These are phyloP conservation scores for Cordia subcordata DNA, from an alignment of 257 asterid species.

Conservation along the genomic window DNA sequence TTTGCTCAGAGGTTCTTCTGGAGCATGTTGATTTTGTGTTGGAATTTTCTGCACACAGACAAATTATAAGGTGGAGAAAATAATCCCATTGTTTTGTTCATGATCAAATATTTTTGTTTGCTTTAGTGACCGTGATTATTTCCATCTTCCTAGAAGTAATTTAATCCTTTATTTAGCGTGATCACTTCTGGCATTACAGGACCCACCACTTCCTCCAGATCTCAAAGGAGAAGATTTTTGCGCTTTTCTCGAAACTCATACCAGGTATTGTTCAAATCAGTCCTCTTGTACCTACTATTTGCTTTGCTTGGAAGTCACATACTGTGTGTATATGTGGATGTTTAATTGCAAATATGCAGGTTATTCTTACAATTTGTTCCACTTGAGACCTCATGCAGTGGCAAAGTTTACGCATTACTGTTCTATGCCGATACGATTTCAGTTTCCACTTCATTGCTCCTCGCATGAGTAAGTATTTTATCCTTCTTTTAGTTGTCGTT, in stretches of 20 bases:
- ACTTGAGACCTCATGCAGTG: no score
- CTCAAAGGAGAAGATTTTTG: slow-evolving; percentile 69
- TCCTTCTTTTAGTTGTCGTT: no score
- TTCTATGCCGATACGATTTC: not conserved
- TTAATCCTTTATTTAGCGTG: slow-evolving; percentile 5
- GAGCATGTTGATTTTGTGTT: no score
- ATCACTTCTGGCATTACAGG: slow-evolving; percentile 42
- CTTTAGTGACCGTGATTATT: not conserved
- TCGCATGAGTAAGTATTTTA: no score
- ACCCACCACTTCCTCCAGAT: slow-evolving; percentile 84
- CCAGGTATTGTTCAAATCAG: slow-evolving; percentile 46
- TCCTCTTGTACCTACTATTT: no score
- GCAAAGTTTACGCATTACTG: not conserved
- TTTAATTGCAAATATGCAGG: no score
- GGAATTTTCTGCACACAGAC: no score
- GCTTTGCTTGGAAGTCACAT: not conserved
- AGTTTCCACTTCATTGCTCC: not conserved
- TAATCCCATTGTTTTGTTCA: no score
- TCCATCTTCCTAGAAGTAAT: not conserved
- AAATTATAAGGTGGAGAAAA: no score
- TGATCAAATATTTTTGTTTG: not conserved
- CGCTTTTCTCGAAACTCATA: slow-evolving; percentile 90
- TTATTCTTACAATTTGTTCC: no score
- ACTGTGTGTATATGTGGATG: no score
- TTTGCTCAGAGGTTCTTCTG: no score